Evolutionary conservation across 169 alveolate species (phyloP).

Genomic region (Nephromyces sp.): DNA sequence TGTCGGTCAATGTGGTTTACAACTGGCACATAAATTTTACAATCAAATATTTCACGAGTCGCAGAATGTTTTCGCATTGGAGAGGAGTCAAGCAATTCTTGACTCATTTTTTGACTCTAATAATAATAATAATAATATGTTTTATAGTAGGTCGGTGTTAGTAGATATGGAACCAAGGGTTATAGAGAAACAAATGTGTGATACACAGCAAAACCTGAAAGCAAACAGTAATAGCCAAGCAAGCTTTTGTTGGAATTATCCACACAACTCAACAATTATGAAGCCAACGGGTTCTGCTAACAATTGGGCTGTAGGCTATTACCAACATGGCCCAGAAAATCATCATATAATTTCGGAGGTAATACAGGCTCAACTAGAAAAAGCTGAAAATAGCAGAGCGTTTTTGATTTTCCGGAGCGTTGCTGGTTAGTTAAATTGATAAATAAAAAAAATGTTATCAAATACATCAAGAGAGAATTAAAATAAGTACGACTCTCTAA

Average conservation of each 20-base stretch:
- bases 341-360: neutral
- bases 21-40: neutral
- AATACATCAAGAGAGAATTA: too few species aligned
- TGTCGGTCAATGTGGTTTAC: constrained; percentile 8
- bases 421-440: neutral
- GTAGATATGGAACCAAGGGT: constrained; percentile 11
- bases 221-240: neutral
- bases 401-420: neutral
- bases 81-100: too few species aligned
- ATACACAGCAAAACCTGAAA: neutral
- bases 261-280: neutral
- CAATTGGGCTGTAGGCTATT: constrained; percentile 4
- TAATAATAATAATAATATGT: neutral
- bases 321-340: neutral
- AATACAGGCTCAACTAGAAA: neutral
- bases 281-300: constrained; percentile 4
- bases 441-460: neutral
- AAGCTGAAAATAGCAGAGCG: neutral
- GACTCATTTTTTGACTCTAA: too few species aligned
- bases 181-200: neutral
- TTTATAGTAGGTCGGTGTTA: neutral
- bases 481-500: too few species aligned
- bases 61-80: too few species aligned
- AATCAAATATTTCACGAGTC: neutral
- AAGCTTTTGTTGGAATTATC: neutral